Conservation (phyloP, 129 eudicot species). For the Daucus carota region DH1_v3.0 NC_030384.2:46286001-46286500, state of each 20-base stretch:
- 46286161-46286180: background rate
- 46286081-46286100: background rate
- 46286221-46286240: background rate
- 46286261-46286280: conserved; percentile 5
- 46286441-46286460: background rate
- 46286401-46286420: background rate
- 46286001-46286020: background rate
- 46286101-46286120: background rate
- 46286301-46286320: background rate
- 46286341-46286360: background rate
- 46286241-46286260: background rate
- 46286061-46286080: conserved; percentile 3
- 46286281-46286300: no score
- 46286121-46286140: background rate
- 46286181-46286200: background rate
- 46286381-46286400: background rate
- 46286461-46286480: background rate
- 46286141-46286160: background rate
- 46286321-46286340: background rate
- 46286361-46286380: background rate
- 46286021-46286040: background rate
- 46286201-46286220: background rate
- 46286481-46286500: background rate
- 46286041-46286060: background rate
- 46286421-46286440: background rate